Conservation (phyloP, 179 eudicot species). For the Dionaea muscipula region DNA sequence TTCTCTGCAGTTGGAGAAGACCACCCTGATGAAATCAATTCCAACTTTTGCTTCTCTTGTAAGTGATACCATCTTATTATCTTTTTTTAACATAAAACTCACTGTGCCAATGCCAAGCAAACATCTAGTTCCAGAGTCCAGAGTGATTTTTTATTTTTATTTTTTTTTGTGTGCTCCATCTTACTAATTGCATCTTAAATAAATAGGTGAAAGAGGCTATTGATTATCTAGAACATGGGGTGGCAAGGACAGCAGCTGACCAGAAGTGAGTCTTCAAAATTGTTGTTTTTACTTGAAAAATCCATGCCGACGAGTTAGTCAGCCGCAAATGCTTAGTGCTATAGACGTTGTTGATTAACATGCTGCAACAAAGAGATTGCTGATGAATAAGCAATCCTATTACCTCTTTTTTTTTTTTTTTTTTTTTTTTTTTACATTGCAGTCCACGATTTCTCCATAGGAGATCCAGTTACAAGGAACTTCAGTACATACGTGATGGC, state of each 20-base stretch:
- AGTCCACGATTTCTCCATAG: conserved; percentile 69
- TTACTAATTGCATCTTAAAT: conserved; percentile 4
- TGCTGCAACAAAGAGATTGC: too few species aligned
- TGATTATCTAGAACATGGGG: conserved; percentile 35
- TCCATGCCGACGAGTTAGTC: too few species aligned
- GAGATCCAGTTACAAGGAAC: conserved; percentile 76
- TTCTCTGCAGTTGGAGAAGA: conserved; percentile 52
- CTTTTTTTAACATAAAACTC: too few species aligned
- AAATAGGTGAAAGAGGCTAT: conserved; percentile 71
- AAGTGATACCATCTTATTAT: conserved; percentile 32
- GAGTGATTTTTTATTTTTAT: not conserved
- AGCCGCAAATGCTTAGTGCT: too few species aligned
- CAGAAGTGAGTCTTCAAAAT: conserved; percentile 38
- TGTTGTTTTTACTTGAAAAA: not conserved
- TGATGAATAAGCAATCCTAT: too few species aligned
- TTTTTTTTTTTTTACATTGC: conserved; percentile 3
- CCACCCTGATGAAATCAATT: conserved; percentile 39
- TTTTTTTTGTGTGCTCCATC: not conserved
- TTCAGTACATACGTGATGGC: conserved; percentile 87
- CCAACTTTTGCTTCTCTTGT: conserved; percentile 47
- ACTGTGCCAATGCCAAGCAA: too few species aligned
- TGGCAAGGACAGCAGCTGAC: conserved; percentile 28
- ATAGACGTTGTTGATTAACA: not conserved
- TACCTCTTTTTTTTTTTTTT: not conserved
- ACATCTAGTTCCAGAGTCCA: too few species aligned